Evolutionary conservation across 2,329 filamentous ascomycete species (phyloP).

Genomic region (Alternaria longipes): DNA sequence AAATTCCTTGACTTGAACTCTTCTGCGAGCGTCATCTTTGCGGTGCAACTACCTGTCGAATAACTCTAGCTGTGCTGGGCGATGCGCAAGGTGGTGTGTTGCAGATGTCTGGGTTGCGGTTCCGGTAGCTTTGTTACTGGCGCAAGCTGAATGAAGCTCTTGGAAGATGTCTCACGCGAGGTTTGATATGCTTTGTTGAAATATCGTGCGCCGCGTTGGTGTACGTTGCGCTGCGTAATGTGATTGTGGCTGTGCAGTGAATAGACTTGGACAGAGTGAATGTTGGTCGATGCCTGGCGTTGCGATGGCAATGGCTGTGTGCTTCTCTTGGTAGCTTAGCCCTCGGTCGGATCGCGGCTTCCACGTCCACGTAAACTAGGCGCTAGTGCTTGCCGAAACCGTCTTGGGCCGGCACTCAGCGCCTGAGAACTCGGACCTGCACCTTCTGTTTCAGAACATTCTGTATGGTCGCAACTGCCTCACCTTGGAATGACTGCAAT

Average conservation of each 20-base stretch:
- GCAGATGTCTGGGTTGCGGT: slow-evolving; percentile 12
- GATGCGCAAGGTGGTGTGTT: slow-evolving; percentile 17
- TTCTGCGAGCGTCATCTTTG: slow-evolving; percentile 66
- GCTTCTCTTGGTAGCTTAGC: slow-evolving; percentile 21
- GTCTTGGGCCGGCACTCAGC: slow-evolving; percentile 28
- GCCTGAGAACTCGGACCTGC: slow-evolving; percentile 29
- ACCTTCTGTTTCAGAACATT: slow-evolving; percentile 31
- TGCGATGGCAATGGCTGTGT: slow-evolving; percentile 22
- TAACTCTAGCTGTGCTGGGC: not conserved
- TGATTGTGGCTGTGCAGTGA: slow-evolving; percentile 42
- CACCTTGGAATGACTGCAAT: slow-evolving; percentile 20
- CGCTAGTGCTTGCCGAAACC: slow-evolving; percentile 39
- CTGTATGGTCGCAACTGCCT: slow-evolving; percentile 29
- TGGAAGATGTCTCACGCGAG: slow-evolving; percentile 29
- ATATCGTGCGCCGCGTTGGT: slow-evolving; percentile 17
- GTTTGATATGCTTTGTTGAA: slow-evolving; percentile 17
- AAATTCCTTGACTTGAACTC: slow-evolving; percentile 73
- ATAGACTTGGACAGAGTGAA: slow-evolving; percentile 8
- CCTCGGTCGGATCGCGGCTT: slow-evolving; percentile 36
- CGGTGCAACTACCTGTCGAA: slow-evolving; percentile 8
- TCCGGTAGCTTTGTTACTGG: slow-evolving; percentile 31
- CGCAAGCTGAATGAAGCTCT: slow-evolving; percentile 39
- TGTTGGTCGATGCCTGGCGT: slow-evolving; percentile 35
- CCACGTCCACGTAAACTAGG: slow-evolving; percentile 47
- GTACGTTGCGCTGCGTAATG: slow-evolving; percentile 44